Conservation (phyloP, 495 filamentous ascomycete genomes). For the Talaromyces proteolyticus region DNA sequence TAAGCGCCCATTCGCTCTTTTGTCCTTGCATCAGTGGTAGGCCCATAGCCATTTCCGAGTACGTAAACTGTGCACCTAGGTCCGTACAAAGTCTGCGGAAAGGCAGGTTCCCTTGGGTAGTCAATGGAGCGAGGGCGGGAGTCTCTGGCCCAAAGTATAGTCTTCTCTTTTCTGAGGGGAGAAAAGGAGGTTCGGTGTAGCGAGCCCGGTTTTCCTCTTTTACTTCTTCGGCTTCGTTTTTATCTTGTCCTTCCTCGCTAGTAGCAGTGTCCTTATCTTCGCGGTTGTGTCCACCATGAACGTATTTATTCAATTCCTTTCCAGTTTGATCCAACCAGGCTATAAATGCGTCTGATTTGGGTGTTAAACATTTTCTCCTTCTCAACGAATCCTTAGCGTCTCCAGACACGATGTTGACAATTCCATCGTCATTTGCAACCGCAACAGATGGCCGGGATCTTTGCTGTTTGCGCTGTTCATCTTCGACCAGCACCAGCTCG, state of each 20-base stretch:
- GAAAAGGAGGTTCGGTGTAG: conserved; percentile 77
- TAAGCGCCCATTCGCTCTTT: conserved; percentile 88
- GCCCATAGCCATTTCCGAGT: conserved; percentile 97
- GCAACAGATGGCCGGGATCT: conserved; percentile 26
- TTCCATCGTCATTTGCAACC: conserved; percentile 48
- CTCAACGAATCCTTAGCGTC: conserved; percentile 63
- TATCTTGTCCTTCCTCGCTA: conserved; percentile 22
- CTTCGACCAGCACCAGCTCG: conserved; percentile 67
- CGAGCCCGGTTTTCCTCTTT: conserved; percentile 66
- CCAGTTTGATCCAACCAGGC: conserved; percentile 63
- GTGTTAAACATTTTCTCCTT: conserved; percentile 56
- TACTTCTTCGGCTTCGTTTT: conserved; percentile 21
- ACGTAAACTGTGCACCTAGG: conserved; percentile 87
- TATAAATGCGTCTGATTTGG: conserved; percentile 70
- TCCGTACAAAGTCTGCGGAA: conserved; percentile 90
- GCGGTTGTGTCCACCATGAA: conserved; percentile 22
- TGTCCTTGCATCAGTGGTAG: conserved; percentile 85
- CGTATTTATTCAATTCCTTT: conserved; percentile 45
- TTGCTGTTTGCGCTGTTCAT: conserved; percentile 42
- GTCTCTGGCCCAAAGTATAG: conserved; percentile 93
- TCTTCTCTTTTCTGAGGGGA: conserved; percentile 85
- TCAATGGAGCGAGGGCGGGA: conserved; percentile 79
- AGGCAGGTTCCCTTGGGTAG: conserved; percentile 95
- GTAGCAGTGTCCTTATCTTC: too few relatives aligned
- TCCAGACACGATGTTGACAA: conserved; percentile 66